These are phyloP conservation scores for Colletotrichum sp. DNA, from an alignment of 2,329 filamentous ascomycete genomes.

Conservation along the genomic window DNA sequence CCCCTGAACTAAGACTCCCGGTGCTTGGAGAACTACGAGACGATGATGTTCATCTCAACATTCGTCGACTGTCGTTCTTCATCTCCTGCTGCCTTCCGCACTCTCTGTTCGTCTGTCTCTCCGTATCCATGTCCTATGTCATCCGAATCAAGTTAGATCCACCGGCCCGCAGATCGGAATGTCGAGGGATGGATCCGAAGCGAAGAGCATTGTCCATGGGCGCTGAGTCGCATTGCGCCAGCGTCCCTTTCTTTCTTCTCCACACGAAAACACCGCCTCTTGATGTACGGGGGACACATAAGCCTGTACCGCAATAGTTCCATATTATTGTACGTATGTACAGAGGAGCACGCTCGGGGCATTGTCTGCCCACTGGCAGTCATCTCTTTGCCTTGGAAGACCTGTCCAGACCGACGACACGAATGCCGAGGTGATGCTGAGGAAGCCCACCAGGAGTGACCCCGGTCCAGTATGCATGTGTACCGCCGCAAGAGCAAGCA, in stretches of 20 bases:
- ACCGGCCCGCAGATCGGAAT: conserved; percentile 11
- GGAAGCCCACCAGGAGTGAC: background rate
- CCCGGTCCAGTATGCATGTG: background rate
- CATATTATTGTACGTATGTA: background rate
- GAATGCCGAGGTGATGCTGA: background rate
- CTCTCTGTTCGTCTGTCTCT: background rate
- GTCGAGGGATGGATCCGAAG: background rate
- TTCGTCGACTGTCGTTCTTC: background rate
- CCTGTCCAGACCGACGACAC: background rate
- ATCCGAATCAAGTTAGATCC: background rate
- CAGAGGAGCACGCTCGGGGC: background rate
- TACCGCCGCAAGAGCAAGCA: background rate
- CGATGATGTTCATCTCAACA: background rate
- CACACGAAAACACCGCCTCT: background rate
- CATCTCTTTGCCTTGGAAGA: background rate
- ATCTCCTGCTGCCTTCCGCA: background rate
- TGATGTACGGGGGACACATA: background rate
- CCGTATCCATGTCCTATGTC: background rate
- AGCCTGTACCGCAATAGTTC: background rate
- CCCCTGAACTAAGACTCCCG: background rate
- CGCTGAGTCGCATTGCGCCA: background rate
- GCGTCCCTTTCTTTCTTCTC: background rate
- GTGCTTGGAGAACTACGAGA: background rate
- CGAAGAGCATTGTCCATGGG: background rate
- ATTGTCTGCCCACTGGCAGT: background rate